These are phyloP conservation scores for Ascochyta koolunga DNA, from an alignment of 2,329 filamentous ascomycete species.

Conservation along the genomic window DNA sequence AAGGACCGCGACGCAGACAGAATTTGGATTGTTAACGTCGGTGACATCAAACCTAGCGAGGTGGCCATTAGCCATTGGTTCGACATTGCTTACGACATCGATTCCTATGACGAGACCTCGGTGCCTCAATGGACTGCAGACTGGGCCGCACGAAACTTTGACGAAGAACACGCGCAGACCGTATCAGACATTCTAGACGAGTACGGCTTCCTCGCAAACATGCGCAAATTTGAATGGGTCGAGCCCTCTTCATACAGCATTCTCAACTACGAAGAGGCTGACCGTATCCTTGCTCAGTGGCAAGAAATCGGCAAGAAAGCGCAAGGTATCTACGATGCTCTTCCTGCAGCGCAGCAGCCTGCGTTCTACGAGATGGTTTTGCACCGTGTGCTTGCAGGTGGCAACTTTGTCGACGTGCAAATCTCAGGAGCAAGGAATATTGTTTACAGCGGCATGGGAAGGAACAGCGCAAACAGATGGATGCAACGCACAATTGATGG, in stretches of 20 bases:
- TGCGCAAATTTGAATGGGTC: constrained; percentile 68
- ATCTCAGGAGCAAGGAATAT: constrained; percentile 46
- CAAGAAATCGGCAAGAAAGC: constrained; percentile 59
- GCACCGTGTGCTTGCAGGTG: constrained; percentile 65
- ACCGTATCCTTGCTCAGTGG: constrained; percentile 64
- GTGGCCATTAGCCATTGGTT: constrained; percentile 71
- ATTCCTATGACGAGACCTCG: constrained; percentile 62
- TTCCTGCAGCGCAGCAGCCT: constrained; percentile 58
- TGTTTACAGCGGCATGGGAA: constrained; percentile 44
- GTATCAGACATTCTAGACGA: constrained; percentile 61
- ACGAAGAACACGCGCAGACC: constrained; percentile 52
- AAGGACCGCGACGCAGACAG: constrained; percentile 63
- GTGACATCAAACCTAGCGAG: constrained; percentile 69
- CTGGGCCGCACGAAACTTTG: constrained; percentile 66
- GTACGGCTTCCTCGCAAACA: constrained; percentile 63
- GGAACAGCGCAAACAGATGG: constrained; percentile 49
- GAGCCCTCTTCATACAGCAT: constrained; percentile 65
- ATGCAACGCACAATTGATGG: constrained; percentile 46
- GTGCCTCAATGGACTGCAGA: constrained; percentile 62
- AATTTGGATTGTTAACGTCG: constrained; percentile 72
- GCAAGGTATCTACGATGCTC: constrained; percentile 60
- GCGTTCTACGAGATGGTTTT: constrained; percentile 69
- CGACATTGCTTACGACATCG: constrained; percentile 70
- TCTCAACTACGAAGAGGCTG: constrained; percentile 69
- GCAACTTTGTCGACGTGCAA: constrained; percentile 60